Percentiles rank a stretch among this genome's conserved stretches.
phyloP scores from a whole-genome alignment of 2,329 filamentous ascomycete genomes.

The Neopestalotiopsis sp. region DNA sequence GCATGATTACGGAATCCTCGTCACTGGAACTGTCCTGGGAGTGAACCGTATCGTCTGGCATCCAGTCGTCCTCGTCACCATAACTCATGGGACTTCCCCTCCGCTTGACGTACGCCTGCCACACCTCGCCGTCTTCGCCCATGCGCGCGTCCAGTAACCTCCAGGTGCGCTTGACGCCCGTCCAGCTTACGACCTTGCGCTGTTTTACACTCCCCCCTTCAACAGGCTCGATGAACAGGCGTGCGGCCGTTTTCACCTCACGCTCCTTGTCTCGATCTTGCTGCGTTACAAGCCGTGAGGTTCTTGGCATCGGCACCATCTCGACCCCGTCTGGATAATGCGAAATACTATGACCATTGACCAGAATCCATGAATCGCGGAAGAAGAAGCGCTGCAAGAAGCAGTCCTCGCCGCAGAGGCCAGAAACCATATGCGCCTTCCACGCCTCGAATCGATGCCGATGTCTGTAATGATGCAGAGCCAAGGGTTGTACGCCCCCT shows the following conservation, averaged over 20 bases:
- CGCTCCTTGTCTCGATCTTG: constrained; percentile 18
- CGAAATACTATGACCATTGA: constrained; percentile 52
- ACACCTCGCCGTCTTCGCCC: constrained; percentile 43
- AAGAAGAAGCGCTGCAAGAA: constrained; percentile 54
- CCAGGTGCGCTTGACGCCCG: constrained; percentile 46
- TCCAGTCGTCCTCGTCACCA: constrained; percentile 26
- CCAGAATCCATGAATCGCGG: constrained; percentile 49
- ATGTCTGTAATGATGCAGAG: constrained; percentile 45
- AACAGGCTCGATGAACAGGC: constrained; percentile 39
- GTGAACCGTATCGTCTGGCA: constrained; percentile 27
- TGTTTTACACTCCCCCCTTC: constrained; percentile 27
- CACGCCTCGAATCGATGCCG: constrained; percentile 46
- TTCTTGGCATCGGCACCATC: constrained; percentile 19
- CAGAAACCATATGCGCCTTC: constrained; percentile 47
- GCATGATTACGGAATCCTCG: constrained; percentile 46
- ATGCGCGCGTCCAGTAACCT: constrained; percentile 45
- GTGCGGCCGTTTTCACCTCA: constrained; percentile 27
- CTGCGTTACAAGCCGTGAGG: constrained; percentile 20
- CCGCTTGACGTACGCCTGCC: constrained; percentile 53
- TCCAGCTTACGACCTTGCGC: constrained; percentile 41
- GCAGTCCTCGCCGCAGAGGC: constrained; percentile 50
- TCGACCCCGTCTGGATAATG: constrained; percentile 47
- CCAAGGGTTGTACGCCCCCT: constrained; percentile 45
- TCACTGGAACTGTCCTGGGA: constrained; percentile 33
- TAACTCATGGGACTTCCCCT: constrained; percentile 22